These are phyloP conservation scores for Solanum okadae DNA, from an alignment of 257 asterid species.

Conservation along the genomic window DNA sequence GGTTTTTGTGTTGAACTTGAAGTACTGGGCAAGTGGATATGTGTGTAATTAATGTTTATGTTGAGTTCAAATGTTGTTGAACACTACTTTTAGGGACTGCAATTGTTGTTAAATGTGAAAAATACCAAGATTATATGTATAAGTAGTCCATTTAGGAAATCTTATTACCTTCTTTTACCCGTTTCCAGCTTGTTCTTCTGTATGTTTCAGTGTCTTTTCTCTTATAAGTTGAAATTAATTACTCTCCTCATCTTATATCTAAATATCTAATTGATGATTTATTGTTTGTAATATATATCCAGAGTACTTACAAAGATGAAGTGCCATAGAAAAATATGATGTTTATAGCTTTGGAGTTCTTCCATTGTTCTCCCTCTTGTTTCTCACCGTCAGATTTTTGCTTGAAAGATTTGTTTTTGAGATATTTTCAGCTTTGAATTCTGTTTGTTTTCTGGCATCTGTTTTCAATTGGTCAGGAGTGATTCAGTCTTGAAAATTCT, in stretches of 20 bases:
- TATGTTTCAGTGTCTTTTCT: no score
- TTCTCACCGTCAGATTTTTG: conserved; percentile 62
- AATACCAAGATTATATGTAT: neutral
- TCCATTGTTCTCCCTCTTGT: conserved; percentile 55
- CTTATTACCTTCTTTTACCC: neutral
- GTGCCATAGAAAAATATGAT: no score
- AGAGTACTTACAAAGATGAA: no score
- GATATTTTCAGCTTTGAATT: conserved; percentile 25
- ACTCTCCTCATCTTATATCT: no score
- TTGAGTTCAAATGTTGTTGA: neutral
- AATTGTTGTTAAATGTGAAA: neutral
- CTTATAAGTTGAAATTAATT: no score
- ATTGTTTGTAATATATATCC: no score
- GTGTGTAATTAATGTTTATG: neutral
- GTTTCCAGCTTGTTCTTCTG: neutral
- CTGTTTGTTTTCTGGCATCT: neutral
- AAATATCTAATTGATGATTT: no score
- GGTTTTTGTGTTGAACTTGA: neutral
- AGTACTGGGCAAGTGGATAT: neutral
- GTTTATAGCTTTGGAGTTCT: conserved; percentile 8
- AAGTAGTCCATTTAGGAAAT: neutral
- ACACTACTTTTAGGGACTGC: neutral
- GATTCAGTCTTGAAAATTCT: neutral
- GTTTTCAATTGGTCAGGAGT: neutral
- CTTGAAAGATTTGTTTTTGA: conserved; percentile 80